These are phyloP conservation scores for Aspergillus cavernicola DNA, from an alignment of 495 filamentous ascomycete species.

Conservation along the genomic window DNA sequence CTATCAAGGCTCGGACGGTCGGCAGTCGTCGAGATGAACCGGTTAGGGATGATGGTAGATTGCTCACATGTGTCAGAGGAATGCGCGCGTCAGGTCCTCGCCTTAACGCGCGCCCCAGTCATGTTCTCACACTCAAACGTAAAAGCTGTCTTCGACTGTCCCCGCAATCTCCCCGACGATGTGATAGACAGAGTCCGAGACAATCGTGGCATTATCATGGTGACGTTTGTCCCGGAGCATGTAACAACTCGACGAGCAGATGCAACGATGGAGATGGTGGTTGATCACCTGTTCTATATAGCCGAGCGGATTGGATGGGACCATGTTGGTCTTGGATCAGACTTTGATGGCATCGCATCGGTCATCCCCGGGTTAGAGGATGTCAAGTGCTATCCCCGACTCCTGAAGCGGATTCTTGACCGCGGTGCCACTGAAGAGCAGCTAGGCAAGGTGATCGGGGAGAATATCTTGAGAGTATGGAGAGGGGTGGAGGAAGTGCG, in stretches of 20 bases:
- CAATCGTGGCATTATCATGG: slow-evolving; percentile 64
- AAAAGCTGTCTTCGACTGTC: slow-evolving; percentile 63
- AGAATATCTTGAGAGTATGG: slow-evolving; percentile 67
- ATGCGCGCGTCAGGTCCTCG: slow-evolving; percentile 67
- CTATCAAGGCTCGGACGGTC: slow-evolving; percentile 13
- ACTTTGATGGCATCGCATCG: slow-evolving; percentile 60
- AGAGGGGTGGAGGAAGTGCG: slow-evolving; percentile 43
- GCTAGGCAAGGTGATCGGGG: slow-evolving; percentile 54
- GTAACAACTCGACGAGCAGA: slow-evolving; percentile 34
- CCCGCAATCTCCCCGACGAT: slow-evolving; percentile 69
- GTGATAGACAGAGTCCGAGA: slow-evolving; percentile 60
- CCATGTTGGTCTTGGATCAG: slow-evolving; percentile 70
- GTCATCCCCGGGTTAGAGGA: slow-evolving; percentile 49
- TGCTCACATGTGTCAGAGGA: slow-evolving; percentile 64
- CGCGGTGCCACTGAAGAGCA: slow-evolving; percentile 58
- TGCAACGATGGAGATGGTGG: slow-evolving; percentile 62
- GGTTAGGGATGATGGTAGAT: slow-evolving; percentile 76
- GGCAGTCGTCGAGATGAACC: slow-evolving; percentile 63
- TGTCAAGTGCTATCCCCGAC: slow-evolving; percentile 68
- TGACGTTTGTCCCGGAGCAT: slow-evolving; percentile 61
- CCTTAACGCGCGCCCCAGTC: slow-evolving; percentile 59
- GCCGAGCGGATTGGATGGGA: slow-evolving; percentile 67
- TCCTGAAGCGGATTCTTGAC: slow-evolving; percentile 63
- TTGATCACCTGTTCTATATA: slow-evolving; percentile 66
- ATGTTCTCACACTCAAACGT: slow-evolving; percentile 72